phyloP scores from a whole-genome alignment of 2,329 filamentous ascomycete genomes.

The Botrytis deweyae region DNA sequence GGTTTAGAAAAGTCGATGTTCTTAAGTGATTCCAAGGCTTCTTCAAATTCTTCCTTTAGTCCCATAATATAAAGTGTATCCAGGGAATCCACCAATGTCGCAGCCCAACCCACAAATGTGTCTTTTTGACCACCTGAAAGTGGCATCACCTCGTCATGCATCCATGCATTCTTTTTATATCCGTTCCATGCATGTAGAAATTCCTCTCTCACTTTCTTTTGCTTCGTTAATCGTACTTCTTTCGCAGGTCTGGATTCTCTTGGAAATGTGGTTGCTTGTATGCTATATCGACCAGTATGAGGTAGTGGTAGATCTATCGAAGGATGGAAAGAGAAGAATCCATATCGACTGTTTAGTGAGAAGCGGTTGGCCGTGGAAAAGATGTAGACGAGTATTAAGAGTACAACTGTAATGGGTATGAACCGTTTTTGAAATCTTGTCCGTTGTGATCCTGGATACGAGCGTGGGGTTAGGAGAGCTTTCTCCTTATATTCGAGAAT shows the following conservation, averaged over 20 bases:
- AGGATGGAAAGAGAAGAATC: neutral
- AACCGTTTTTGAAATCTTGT: neutral
- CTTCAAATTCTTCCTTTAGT: slow-evolving; percentile 71
- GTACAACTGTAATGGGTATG: neutral
- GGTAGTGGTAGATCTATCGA: neutral
- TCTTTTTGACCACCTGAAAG: slow-evolving; percentile 65
- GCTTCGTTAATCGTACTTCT: slow-evolving; percentile 7
- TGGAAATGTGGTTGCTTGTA: slow-evolving; percentile 12
- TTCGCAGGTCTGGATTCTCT: slow-evolving; percentile 4
- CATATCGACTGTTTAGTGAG: neutral
- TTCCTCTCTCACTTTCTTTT: slow-evolving; percentile 23
- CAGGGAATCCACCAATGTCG: slow-evolving; percentile 75
- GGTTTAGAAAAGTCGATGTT: slow-evolving; percentile 28
- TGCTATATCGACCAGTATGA: slow-evolving; percentile 8
- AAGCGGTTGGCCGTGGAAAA: neutral
- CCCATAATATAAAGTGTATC: slow-evolving; percentile 86
- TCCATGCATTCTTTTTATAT: slow-evolving; percentile 76
- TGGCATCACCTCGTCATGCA: slow-evolving; percentile 80
- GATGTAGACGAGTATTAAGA: neutral
- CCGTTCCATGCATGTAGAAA: slow-evolving; percentile 59
- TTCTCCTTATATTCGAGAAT: slow-evolving; percentile 10
- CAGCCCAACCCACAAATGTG: slow-evolving; percentile 86
- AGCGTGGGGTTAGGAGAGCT: neutral
- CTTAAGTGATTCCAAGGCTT: slow-evolving; percentile 64
- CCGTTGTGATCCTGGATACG: neutral